phyloP scores from a whole-genome alignment of 1,284 basidiomycete genomes.

The Austroboletus olivaceoglutinosus region DNA sequence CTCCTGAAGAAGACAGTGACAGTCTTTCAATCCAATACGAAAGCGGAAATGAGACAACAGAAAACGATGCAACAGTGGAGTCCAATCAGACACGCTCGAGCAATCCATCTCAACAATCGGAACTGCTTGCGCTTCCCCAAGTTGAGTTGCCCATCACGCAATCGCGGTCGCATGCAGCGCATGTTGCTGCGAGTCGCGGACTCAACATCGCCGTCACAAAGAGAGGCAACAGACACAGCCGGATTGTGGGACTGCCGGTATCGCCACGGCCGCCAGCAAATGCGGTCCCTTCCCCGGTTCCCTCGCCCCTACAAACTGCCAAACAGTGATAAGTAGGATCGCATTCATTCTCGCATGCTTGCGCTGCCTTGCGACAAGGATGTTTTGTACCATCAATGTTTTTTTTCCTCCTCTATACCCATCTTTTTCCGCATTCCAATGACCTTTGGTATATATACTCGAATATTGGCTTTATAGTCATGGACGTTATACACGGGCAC shows the following conservation, averaged over 20 bases:
- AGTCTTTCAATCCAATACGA: conserved; percentile 64
- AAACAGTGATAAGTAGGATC: conserved; percentile 21
- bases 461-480: conserved; percentile 3
- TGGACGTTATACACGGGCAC: conserved; percentile 1
- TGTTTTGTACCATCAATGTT: conserved; percentile 11
- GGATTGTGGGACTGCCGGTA: conserved; percentile 58
- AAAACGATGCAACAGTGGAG: conserved; percentile 53
- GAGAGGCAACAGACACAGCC: conserved; percentile 58
- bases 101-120: conserved; percentile 26
- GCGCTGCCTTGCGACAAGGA: not conserved
- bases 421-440: conserved; percentile 1
- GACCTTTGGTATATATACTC: conserved; percentile 23
- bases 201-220: conserved; percentile 60
- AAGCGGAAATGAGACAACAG: conserved; percentile 67
- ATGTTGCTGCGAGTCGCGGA: conserved; percentile 65
- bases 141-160: conserved; percentile 15
- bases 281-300: conserved; percentile 14
- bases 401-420: conserved; percentile 31
- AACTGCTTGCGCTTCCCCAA: conserved; percentile 18
- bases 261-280: conserved; percentile 52
- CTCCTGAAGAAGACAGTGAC: conserved; percentile 65
- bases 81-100: conserved; percentile 50
- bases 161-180: conserved; percentile 49
- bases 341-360: not conserved
- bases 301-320: conserved; percentile 27